Evolutionary conservation across 305 asterid species (phyloP), one percentile per base, ranked within the genome.

Genomic region (Fraxinus velutina): DNA sequence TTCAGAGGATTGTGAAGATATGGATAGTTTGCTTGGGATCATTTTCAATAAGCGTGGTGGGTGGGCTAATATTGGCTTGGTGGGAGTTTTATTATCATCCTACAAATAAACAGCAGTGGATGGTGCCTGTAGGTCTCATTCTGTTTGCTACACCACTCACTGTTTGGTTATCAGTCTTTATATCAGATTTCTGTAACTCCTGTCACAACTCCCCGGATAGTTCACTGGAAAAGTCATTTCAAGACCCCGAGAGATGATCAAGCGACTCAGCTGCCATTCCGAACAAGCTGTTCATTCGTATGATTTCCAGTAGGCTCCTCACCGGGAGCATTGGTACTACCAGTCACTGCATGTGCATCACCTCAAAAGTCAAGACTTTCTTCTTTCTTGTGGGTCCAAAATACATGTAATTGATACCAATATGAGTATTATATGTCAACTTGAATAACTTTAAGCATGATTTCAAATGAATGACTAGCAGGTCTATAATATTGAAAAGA

Each of bases 61-160:
- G 94, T 5, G 93, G 84, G 6, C 12, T 89, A 39, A 22, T 88
- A 29, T 81, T 92, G 84, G 57, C 77, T 33, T 88, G 87, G 90
- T 90, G 94, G 96, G 86, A 66, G 39, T 21, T 70, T 7, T 81
- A 85, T 27, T 88, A 84, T 75, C 93, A 88, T 84, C 81, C 82
- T 72, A 85, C 85, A 24, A 87, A 90, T 76, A 36, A 79, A 2
- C 89, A 90, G 74, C 88, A 81, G n/a, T 92, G 96, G 96, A 86
- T 92, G 96, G 93, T 90, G 81, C 96, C 96, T 74, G 5, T 88
- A 3, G 94, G 96, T 44, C 92, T 92, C 5, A 79, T 92, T 75
- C 80, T 90, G 19, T 80, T 88, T 5, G 60, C 79, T 78, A 89
- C 93, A 1, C 94, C 96, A 2, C 76, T 84, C 74, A 3, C 86